Percentiles rank a stretch among this genome's conserved stretches.
These are phyloP conservation scores for Septoria petroselini DNA, from an alignment of 2,329 filamentous ascomycete genomes.

Conservation along the genomic window DNA sequence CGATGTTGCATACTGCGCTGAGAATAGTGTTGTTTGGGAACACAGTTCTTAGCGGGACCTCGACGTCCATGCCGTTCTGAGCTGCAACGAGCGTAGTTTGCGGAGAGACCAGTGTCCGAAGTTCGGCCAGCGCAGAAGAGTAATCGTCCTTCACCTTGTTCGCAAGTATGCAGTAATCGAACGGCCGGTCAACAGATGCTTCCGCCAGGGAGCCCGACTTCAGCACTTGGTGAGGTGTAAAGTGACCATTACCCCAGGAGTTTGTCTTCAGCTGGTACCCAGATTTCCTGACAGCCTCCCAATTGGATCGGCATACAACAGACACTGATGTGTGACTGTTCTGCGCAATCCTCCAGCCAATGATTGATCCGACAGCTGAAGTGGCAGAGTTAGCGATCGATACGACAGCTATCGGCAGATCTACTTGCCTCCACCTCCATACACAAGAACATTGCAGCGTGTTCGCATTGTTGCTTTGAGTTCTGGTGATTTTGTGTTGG, in stretches of 20 bases:
- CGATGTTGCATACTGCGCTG: conserved; percentile 28
- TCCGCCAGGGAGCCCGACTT: conserved; percentile 13
- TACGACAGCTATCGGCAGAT: background rate
- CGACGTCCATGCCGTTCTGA: conserved; percentile 30
- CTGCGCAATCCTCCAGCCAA: conserved; percentile 31
- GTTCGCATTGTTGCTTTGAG: conserved; percentile 7
- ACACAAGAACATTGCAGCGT: conserved; percentile 18
- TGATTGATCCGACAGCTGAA: conserved; percentile 27
- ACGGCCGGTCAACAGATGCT: conserved; percentile 10
- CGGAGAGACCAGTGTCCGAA: conserved; percentile 16
- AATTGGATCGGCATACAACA: conserved; percentile 30
- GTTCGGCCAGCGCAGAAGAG: conserved; percentile 18
- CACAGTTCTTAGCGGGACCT: conserved; percentile 20
- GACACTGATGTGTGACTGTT: conserved; percentile 23
- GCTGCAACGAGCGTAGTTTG: conserved; percentile 26
- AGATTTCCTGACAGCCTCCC: conserved; percentile 17
- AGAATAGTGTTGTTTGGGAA: conserved; percentile 29
- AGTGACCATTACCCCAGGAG: conserved; percentile 27
- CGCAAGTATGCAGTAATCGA: conserved; percentile 29
- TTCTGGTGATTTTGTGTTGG: too few relatives aligned
- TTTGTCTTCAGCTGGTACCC: conserved; percentile 26
- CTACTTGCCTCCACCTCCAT: conserved; percentile 23
- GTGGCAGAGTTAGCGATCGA: background rate
- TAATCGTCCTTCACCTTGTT: conserved; percentile 27
- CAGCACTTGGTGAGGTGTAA: conserved; percentile 24